Base-by-base conservation (phyloP, 2,329 filamentous ascomycete species). In the Blastomyces emzantsi region DNA sequence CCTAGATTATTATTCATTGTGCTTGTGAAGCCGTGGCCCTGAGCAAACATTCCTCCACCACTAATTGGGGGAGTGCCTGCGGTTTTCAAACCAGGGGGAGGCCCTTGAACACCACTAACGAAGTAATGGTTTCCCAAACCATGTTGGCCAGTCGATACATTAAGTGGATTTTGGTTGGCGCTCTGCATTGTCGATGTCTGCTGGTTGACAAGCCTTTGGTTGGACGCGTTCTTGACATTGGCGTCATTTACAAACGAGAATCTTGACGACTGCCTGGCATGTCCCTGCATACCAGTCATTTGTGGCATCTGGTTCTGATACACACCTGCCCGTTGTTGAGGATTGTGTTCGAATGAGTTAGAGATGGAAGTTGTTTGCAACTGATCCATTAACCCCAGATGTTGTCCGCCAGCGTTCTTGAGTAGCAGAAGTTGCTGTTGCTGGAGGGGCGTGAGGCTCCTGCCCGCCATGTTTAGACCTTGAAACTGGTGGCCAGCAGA, bases 41-140 rank as follows among this genome's bases (percentile, higher is more conserved):
- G 92, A 39, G 90, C 90, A 76, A 97, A 97, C 85, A 97, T 94
- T 67, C 86, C 85, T 62, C 85, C 87, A 61, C 86, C 86, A 68
- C 82, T 86, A 70, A 90, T 92, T 19, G 94, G 93, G 64, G 94
- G 93, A 22, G 93, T 97, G 52, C 92, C 91, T 2, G 92, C 92
- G 28, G 93, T 95, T 79, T 99, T 99, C 36, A 99, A 82, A 11
- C 94, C 94, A 0, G 94, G 95, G 65, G 94, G 94, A 36, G 95
- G 94, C 3, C 92, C 93, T 71, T 95, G 91, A 71, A 97, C 91
- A 11, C 90, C 90, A 62, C 86, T 87, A 58, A 87, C 85, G 75
- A 94, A 97, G 73, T 91, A 94, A 67, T 90, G 89, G 67, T 82
- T 85, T 67, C 82, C 76, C 61, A 83, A 73, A 36, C 68, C 68